Base-by-base conservation (phyloP, 2,329 filamentous ascomycete genomes). In the Fusarium succisae region DNA sequence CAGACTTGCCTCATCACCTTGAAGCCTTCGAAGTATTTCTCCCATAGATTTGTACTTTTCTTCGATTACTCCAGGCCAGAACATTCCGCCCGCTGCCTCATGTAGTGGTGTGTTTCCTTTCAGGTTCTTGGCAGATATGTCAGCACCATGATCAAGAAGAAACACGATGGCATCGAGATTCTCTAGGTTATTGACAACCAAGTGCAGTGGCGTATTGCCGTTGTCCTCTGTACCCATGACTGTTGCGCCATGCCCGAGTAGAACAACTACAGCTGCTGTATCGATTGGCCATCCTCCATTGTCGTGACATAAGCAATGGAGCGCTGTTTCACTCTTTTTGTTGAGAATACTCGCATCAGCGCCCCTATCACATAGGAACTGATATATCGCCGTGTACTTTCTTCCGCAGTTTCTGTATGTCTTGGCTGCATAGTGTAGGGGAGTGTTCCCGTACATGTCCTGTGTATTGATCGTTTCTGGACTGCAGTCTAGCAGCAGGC, bases 71-170 rank as follows among this genome's bases (percentile, higher is more conserved):
- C n/a, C 17, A 13, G 50, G n/a, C 47, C 14, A 11, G 8, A 17
- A 5, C 22, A 15, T n/a, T 2, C n/a, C 58, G 4, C 8, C 11
- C 3, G 58, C 35, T 5, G 58, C 58, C 14, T 32, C 20, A 4
- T 61, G 47, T 1, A 61, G 7, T 8, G 37, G 18, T 1, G 14
- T 55, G 11, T 35, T 39, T 39, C 17, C 7, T 11, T 37, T 37
- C 2, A 1, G 0, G n/a, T 37, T 55, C 12, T 35, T 39, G 1
- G 0, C 17, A 4, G 0, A 1, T 11, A 17, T 14, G 1, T 43
- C 58, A 14, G 37, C 48, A 2, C 48, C 37, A 17, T 28, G 14
- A 11, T 55, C 37, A 0, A 61, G 47, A 2, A 55, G 37, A 26
- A 37, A 8, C 1, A 1, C 15, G 5, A 55, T 24, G 9, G 18